These are phyloP conservation scores for Cyamopsis tetragonoloba DNA, from an alignment of 306 rosid species.

Conservation along the genomic window DNA sequence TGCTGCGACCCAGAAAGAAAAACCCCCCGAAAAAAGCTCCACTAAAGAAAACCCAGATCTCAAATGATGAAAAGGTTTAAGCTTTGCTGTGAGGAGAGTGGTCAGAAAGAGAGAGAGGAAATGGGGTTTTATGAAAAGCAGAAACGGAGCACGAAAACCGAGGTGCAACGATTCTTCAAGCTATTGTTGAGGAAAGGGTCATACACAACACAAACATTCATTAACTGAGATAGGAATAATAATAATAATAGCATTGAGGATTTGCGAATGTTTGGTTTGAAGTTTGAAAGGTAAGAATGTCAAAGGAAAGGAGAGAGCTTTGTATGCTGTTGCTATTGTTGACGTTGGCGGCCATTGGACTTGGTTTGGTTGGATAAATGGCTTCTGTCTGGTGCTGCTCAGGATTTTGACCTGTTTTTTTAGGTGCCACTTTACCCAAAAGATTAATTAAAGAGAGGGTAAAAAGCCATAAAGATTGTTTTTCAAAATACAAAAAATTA, in stretches of 20 bases:
- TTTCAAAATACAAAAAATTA: too few relatives aligned
- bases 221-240: too few relatives aligned
- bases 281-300: neutral
- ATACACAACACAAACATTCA: too few relatives aligned
- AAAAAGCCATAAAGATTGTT: conserved; percentile 27
- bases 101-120: conserved; percentile 28
- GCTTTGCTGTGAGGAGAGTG: conserved; percentile 26
- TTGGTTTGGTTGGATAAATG: neutral
- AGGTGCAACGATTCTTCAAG: conserved; percentile 28
- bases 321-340: conserved; percentile 15
- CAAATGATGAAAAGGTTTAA: conserved; percentile 40
- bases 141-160: conserved; percentile 57
- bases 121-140: conserved; percentile 54
- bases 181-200: conserved; percentile 10
- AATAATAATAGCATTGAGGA: neutral
- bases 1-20: neutral
- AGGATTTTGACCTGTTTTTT: conserved; percentile 45
- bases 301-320: conserved; percentile 21
- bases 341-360: neutral
- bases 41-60: conserved; percentile 64
- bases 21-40: conserved; percentile 9
- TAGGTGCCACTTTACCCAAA: conserved; percentile 14
- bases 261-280: neutral
- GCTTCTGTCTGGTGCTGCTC: neutral
- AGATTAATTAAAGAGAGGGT: conserved; percentile 30